Base-by-base conservation (phyloP, 75 land plant species). In the Isoetes taiwanensis region DNA sequence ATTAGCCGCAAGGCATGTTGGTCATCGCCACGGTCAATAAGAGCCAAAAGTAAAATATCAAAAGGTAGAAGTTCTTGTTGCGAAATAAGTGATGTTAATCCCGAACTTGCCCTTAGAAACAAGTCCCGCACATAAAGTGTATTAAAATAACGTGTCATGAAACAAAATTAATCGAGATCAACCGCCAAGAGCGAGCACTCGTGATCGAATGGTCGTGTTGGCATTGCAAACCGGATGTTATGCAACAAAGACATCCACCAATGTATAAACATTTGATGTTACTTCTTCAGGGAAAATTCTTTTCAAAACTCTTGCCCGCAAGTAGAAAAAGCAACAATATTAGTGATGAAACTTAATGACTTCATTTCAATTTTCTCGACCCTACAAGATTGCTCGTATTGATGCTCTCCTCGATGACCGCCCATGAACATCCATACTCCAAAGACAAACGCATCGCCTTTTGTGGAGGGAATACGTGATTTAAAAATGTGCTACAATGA, bases 221-320 rank as follows among this genome's bases (percentile, higher is more conserved):
- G 24, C 79, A 63, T 56, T 93, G 90, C 27, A 86, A n/a, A 26
- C 26, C 88, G 85, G 54, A 84, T 74, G 37, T 88, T 80, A 61
- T 85, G 78, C 46, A 94, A 86, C 10, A 94, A n/a, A 70, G 30
- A 94, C 96, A 82, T 94, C 99, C 35, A 94, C 99, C 90, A 94
- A 79, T 11, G 72, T 85, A 62, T 94, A 94, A 3, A 94, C 78
- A 70, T 94, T 94, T 27, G 82, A 66, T 11, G 96, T 82, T 27
- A 94, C 99, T 64, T 94, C 99, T 70, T 94, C 99, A 16, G 99
- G 94, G 24, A 86, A 88, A 48, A 94, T 68, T 34, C 88, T 96
- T 65, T 93, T 83, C 63, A 94, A 56, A 11, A 80, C 84, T 38
- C 85, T 80, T 27, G 71, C 81, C 99, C 88, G 77, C 34, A 35